A percentile compares a stretch with the other conserved stretches of the same genome.
Evolutionary conservation across 2,329 filamentous ascomycete genomes (phyloP).

Genomic region (Aschersonia sp.): DNA sequence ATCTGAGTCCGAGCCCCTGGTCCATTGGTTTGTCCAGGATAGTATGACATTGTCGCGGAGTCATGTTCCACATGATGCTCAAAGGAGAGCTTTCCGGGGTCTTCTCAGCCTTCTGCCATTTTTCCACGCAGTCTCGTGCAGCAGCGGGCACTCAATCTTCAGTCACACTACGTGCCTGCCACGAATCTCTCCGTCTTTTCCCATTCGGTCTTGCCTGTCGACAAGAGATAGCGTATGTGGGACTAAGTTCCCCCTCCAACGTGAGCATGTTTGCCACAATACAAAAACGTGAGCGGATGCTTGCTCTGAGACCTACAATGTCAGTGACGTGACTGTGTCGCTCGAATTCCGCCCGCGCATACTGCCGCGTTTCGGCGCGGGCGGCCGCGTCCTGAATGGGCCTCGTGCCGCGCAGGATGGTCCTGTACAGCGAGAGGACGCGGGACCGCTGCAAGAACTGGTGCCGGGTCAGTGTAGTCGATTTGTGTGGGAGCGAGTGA

Average conservation of each 20-base stretch:
- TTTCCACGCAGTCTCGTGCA: no score
- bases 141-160: background rate
- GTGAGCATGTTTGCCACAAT: background rate
- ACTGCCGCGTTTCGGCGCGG: conserved; percentile 39
- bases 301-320: conserved; percentile 24
- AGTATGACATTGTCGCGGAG: no score
- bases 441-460: conserved; percentile 45
- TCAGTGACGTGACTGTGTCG: conserved; percentile 42
- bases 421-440: conserved; percentile 42
- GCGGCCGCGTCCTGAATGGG: conserved; percentile 35
- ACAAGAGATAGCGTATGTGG: conserved; percentile 49
- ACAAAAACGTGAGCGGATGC: background rate
- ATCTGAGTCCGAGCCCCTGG: no score
- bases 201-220: conserved; percentile 52
- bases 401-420: conserved; percentile 38
- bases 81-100: no score
- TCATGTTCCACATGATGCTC: no score
- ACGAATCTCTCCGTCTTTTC: conserved; percentile 40
- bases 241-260: conserved; percentile 17
- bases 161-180: conserved; percentile 16
- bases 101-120: no score
- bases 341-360: conserved; percentile 47
- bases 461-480: background rate
- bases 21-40: no score
- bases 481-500: background rate